Evolutionary conservation across 345 rosid genomes (phyloP), one percentile per base, ranked within the genome.

Genomic region (Ricinus communis): DNA sequence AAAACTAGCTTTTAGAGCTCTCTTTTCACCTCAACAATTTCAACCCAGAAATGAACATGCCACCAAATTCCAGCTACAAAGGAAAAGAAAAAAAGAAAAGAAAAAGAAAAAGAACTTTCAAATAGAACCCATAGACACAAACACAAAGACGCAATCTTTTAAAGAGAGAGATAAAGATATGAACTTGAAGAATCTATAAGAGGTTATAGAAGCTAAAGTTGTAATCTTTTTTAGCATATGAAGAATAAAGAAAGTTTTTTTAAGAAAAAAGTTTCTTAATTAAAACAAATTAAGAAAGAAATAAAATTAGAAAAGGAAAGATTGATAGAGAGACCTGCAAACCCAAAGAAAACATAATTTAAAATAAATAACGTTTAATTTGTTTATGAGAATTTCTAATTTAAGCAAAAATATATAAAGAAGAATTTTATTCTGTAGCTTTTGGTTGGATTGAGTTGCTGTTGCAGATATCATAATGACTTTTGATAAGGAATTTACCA

Each of bases 361-460:
- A n/a, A 31, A 22, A n/a, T 3, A n/a, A 53, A 27, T n/a, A 58
- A 58, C 11, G 8, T 58, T 8, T 10, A 27, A 28, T 1, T 13
- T 27, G 8, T 47, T 14, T 18, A 16, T 14, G 11, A 30, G 27
- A 66, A 6, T 22, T 65, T 66, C 12, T 45, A 13, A 21, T 71
- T 33, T 51, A 10, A 1, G 19, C 19, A 19, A 24, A 60, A 49
- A 49, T 60, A n/a, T n/a, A n/a, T 58, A 22, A 12, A 27, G 38
- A 45, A 30, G n/a, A 47, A 47, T 50, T 49, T 46, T 21, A 7
- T 71, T 41, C 75, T 71, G 54, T 63, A 51, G 66, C 70, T 58
- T 58, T 57, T 43, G 47, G 76, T 28, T 74, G 71, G 72, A 38
- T 67, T 74, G 69, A 53, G 56, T 30, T 43, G 73, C 69, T 68